phyloP scores from a whole-genome alignment of 2,329 filamentous ascomycete species.

The Talaromyces pinophilus region DNA sequence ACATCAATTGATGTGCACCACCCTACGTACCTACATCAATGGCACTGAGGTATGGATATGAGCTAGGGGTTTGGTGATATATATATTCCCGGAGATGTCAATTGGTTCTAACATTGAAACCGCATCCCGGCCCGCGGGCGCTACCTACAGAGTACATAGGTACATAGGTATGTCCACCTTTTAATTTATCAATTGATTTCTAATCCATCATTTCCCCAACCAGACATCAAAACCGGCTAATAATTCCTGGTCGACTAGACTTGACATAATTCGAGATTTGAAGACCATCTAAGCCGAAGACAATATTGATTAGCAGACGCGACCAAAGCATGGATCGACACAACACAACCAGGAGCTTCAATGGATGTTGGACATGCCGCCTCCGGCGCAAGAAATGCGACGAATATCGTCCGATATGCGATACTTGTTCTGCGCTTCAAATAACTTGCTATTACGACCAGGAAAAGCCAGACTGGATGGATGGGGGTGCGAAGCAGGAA shows the following conservation, averaged over 20 bases:
- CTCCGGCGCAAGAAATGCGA: constrained; percentile 65
- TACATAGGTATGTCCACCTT: background rate
- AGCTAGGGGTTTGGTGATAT: too few relatives aligned
- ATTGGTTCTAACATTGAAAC: background rate
- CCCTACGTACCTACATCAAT: background rate
- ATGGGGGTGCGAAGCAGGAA: constrained; percentile 50
- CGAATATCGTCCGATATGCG: constrained; percentile 55
- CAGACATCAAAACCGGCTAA: background rate
- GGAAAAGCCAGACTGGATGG: constrained; percentile 61
- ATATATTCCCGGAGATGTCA: too few relatives aligned
- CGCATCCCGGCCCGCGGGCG: background rate
- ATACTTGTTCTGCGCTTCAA: constrained; percentile 54
- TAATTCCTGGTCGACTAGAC: background rate
- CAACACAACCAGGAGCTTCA: constrained; percentile 6
- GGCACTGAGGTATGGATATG: too few relatives aligned
- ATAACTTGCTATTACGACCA: constrained; percentile 59
- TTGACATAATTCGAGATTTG: background rate
- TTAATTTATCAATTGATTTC: background rate
- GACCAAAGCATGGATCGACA: background rate
- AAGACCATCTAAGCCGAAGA: background rate
- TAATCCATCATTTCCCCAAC: background rate
- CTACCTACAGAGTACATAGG: background rate
- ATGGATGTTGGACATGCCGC: constrained; percentile 60
- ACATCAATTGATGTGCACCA: background rate
- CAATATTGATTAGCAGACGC: background rate